Evolutionary conservation across 257 asterid genomes (phyloP).

Genomic region (Solanum ossicruentum): DNA sequence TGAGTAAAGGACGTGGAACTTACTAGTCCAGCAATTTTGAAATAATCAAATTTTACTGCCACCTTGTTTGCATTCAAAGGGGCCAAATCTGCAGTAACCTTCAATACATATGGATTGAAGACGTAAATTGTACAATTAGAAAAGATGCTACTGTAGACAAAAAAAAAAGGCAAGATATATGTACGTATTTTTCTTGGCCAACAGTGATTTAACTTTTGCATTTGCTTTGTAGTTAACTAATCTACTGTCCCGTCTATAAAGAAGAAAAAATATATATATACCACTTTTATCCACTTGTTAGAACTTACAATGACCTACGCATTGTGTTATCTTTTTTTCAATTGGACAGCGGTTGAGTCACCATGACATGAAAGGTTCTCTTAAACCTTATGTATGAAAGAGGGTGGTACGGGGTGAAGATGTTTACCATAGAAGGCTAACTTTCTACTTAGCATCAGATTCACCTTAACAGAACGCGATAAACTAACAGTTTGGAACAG

Average conservation of each 20-base stretch:
- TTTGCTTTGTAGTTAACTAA: background rate
- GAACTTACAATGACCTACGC: background rate
- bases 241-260: background rate
- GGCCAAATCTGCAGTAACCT: conserved; percentile 87
- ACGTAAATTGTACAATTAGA: background rate
- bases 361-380: background rate
- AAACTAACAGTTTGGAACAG: background rate
- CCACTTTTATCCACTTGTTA: background rate
- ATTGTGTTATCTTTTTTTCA: background rate
- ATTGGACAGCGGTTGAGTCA: background rate
- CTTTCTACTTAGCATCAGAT: background rate
- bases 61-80: conserved; percentile 58
- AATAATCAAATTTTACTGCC: conserved; percentile 65
- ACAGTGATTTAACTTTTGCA: background rate
- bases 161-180: background rate
- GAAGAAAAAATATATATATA: background rate
- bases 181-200: background rate
- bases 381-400: background rate
- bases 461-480: background rate
- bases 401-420: too few relatives aligned
- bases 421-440: background rate
- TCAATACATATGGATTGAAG: background rate
- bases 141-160: background rate
- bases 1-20: conserved; percentile 2
- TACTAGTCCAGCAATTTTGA: conserved; percentile 79